phyloP scores from a whole-genome alignment of 1,284 basidiomycete genomes.

The Heterobasidion parviporum region DNA sequence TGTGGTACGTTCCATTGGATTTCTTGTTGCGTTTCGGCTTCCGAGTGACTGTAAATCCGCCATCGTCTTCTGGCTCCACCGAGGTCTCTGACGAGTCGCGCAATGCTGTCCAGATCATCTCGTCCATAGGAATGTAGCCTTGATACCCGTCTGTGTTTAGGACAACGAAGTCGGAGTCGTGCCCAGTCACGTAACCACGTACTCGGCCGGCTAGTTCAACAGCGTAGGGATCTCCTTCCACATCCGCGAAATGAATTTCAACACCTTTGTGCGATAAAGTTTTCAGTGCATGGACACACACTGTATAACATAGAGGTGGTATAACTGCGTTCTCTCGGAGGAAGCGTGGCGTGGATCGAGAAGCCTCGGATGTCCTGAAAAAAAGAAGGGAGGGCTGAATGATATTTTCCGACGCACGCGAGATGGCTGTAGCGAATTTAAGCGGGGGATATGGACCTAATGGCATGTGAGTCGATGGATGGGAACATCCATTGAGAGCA shows the following conservation, averaged over 20 bases:
- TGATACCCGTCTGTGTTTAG: slow-evolving; percentile 63
- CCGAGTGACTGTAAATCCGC: slow-evolving; percentile 56
- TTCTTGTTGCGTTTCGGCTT: slow-evolving; percentile 36
- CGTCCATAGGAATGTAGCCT: slow-evolving; percentile 77
- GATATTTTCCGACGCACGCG: slow-evolving; percentile 48
- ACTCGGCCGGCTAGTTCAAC: slow-evolving; percentile 75
- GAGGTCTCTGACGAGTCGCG: slow-evolving; percentile 23
- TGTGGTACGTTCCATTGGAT: slow-evolving; percentile 18
- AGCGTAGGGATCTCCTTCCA: slow-evolving; percentile 82
- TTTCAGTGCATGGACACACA: slow-evolving; percentile 55
- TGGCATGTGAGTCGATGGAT: slow-evolving; percentile 1
- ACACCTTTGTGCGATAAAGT: slow-evolving; percentile 36
- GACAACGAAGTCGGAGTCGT: slow-evolving; percentile 80
- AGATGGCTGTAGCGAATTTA: slow-evolving; percentile 67
- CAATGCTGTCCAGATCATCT: slow-evolving; percentile 62
- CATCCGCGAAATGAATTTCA: slow-evolving; percentile 67
- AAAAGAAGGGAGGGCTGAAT: slow-evolving; percentile 68
- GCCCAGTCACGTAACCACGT: slow-evolving; percentile 69
- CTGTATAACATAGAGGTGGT: slow-evolving; percentile 60
- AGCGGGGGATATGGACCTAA: slow-evolving; percentile 64
- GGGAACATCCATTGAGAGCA: neutral
- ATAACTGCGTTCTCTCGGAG: slow-evolving; percentile 67
- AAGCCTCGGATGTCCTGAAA: slow-evolving; percentile 71
- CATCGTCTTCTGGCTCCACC: slow-evolving; percentile 30
- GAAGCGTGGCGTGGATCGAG: slow-evolving; percentile 66